A percentile compares a stretch with the other conserved stretches of the same genome.
These are phyloP conservation scores for Pyricularia sp. DNA, from an alignment of 2,329 filamentous ascomycete species.

Conservation along the genomic window DNA sequence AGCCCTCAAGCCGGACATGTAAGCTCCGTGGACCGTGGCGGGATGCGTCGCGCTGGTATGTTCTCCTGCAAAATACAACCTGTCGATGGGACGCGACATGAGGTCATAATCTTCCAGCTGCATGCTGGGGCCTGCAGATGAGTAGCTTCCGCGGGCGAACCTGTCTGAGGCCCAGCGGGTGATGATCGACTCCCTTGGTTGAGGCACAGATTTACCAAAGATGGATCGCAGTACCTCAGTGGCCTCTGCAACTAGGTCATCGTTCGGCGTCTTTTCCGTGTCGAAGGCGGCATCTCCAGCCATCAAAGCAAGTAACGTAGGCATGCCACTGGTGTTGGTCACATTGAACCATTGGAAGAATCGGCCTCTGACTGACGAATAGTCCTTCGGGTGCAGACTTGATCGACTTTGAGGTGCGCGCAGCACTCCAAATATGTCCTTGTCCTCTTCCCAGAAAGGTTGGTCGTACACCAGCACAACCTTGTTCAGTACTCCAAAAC, in stretches of 20 bases:
- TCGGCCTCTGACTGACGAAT: slow-evolving; percentile 69
- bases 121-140: slow-evolving; percentile 79
- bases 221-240: slow-evolving; percentile 68
- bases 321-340: slow-evolving; percentile 78
- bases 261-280: slow-evolving; percentile 68
- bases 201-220: slow-evolving; percentile 62
- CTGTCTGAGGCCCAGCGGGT: slow-evolving; percentile 88
- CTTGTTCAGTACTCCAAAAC: slow-evolving; percentile 93
- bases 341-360: slow-evolving; percentile 99
- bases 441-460: slow-evolving; percentile 81
- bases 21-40: slow-evolving; percentile 93
- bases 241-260: slow-evolving; percentile 70
- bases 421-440: slow-evolving; percentile 90
- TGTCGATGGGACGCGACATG: slow-evolving; percentile 65
- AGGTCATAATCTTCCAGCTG: slow-evolving; percentile 81
- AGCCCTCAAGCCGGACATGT: slow-evolving; percentile 82
- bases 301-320: slow-evolving; percentile 86
- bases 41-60: slow-evolving; percentile 94
- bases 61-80: slow-evolving; percentile 85
- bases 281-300: slow-evolving; percentile 89
- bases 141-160: slow-evolving; percentile 92
- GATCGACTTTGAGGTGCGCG: slow-evolving; percentile 60
- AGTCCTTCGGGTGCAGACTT: slow-evolving; percentile 72
- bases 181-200: slow-evolving; percentile 76
- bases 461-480: slow-evolving; percentile 82